Conservation (phyloP, 2,329 filamentous ascomycete genomes). For the Botrytis paeoniae region DNA sequence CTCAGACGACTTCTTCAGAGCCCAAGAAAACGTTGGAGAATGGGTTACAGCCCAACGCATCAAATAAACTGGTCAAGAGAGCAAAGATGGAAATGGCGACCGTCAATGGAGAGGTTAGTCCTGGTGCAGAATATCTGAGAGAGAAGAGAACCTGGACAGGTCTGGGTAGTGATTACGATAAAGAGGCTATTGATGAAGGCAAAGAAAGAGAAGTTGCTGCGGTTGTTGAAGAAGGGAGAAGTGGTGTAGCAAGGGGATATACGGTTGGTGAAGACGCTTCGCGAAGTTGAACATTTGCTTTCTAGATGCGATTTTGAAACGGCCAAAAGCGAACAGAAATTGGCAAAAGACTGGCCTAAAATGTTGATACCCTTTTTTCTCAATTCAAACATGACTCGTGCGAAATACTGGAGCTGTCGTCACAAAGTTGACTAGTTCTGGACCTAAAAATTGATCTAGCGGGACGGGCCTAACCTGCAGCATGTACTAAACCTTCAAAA, state of each 20-base stretch:
- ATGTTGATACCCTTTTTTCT: not conserved
- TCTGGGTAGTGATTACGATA: slow-evolving; percentile 79
- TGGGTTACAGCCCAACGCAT: slow-evolving; percentile 30
- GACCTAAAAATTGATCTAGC: not conserved
- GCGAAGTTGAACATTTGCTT: slow-evolving; percentile 23
- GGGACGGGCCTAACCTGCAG: slow-evolving; percentile 6
- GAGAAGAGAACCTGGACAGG: slow-evolving; percentile 88
- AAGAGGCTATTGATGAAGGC: slow-evolving; percentile 55
- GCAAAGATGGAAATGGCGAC: slow-evolving; percentile 69
- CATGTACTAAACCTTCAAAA: slow-evolving; percentile 11
- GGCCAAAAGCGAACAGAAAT: not conserved
- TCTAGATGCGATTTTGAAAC: not conserved
- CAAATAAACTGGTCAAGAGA: slow-evolving; percentile 60
- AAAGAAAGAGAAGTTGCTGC: slow-evolving; percentile 40
- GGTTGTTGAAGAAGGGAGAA: slow-evolving; percentile 82
- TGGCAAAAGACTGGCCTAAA: not conserved
- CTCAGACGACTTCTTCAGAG: slow-evolving; percentile 4
- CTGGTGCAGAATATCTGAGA: slow-evolving; percentile 82
- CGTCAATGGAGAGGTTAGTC: slow-evolving; percentile 83
- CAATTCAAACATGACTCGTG: not conserved
- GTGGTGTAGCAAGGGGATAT: slow-evolving; percentile 87
- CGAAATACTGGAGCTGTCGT: not conserved
- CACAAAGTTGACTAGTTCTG: not conserved
- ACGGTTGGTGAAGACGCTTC: slow-evolving; percentile 60
- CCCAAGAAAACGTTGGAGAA: slow-evolving; percentile 29